Evolutionary conservation across 805 yeast species (phyloP), one percentile per base, ranked within the genome.

Genomic region (Candida railenensis): DNA sequence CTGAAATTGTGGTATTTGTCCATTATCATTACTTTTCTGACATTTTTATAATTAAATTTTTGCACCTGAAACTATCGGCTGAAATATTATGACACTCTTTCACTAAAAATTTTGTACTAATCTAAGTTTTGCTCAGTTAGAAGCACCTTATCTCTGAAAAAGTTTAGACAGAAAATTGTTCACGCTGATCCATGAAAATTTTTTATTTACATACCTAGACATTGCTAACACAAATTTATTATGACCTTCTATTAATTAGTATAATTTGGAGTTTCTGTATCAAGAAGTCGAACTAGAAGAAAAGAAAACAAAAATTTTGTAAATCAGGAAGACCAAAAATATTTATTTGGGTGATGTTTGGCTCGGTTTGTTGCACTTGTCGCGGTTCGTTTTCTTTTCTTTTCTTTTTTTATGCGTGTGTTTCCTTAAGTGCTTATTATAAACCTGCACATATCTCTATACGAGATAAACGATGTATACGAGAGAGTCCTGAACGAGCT

Each of bases 171-270:
- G n/a, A n/a, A n/a, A n/a, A n/a, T n/a, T n/a, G n/a, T n/a, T n/a
- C n/a, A n/a, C n/a, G n/a, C n/a, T n/a, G n/a, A n/a, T n/a, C n/a
- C n/a, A n/a, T n/a, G n/a, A n/a, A n/a, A n/a, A n/a, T n/a, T n/a
- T n/a, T n/a, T n/a, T n/a, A n/a, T n/a, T n/a, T n/a, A 39, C 42
- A 22, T 39, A 39, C 42, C 42, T 39, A n/a, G 42, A 39, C 42
- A 39, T 39, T 16, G 40, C 28, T 19, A 11, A 37, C 9, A 22
- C 5, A 22, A 7, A 20, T 12, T 11, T 16, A 37, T 19, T 8
- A 22, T 25, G 11, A 5, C 30, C 30, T 25, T 11, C 11, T 25
- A 5, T 7, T 11, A 25, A 11, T 7, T 7, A 25, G 9, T 25
- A 25, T 5, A 25, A 25, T 5, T 11, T 25, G 30, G 30, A 5